A percentile compares a stretch with the other conserved stretches of the same genome.
These are phyloP conservation scores for Metschnikowia gelsemii DNA, from an alignment of 805 yeast genomes.

Conservation along the genomic window DNA sequence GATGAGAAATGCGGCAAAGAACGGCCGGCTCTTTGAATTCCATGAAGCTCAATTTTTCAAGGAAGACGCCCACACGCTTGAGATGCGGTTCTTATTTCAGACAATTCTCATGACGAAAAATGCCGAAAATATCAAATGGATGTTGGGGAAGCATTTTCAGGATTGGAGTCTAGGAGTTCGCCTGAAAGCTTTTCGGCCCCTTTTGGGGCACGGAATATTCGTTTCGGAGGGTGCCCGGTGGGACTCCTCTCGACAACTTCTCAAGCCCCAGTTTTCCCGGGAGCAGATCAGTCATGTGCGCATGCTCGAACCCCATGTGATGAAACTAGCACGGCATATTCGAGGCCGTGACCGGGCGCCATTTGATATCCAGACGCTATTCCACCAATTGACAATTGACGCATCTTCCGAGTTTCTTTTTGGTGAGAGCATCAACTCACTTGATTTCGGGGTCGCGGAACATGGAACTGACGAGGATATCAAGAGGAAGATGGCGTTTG, in stretches of 20 bases:
- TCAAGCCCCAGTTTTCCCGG: constrained; percentile 17
- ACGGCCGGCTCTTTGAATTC: constrained; percentile 11
- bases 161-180: constrained; percentile 14
- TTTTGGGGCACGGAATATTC: constrained; percentile 16
- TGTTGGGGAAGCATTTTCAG: constrained; percentile 11
- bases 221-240: constrained; percentile 14
- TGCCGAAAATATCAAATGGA: constrained; percentile 12
- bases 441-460: not conserved
- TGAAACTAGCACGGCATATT: constrained; percentile 3
- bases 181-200: constrained; percentile 10
- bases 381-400: constrained; percentile 34
- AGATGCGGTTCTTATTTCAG: not conserved
- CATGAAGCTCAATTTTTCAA: constrained; percentile 4
- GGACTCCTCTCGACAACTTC: constrained; percentile 11
- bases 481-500: constrained; percentile 7
- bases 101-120: constrained; percentile 8
- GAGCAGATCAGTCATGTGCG: constrained; percentile 17
- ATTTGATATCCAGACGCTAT: constrained; percentile 15
- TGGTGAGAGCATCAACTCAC: constrained; percentile 28
- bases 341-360: not conserved
- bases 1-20: constrained; percentile 2
- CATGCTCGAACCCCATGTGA: constrained; percentile 14
- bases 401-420: constrained; percentile 43
- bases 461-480: not conserved
- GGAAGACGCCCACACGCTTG: constrained; percentile 7